Base-by-base conservation (phyloP, 441 rosid species). In the Biscutella auriculata region DNA sequence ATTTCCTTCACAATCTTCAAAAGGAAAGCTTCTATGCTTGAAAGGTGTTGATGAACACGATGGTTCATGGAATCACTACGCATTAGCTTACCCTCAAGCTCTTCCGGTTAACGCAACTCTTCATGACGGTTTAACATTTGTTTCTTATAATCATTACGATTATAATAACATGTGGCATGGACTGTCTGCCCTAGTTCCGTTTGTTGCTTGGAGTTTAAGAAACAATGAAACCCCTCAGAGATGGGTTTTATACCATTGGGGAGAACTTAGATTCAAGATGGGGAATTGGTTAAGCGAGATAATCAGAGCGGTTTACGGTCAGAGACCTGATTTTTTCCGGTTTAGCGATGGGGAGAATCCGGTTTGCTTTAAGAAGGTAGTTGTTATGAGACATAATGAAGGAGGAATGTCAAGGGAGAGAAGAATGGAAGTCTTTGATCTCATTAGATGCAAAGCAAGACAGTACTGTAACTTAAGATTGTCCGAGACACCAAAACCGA, bases 131-230 rank as follows among this genome's bases (percentile, higher is more conserved):
- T 62, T 83, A 8, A 79, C 96, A 3, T 84, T 84, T 36, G 81
- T 84, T 3, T 76, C 88, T 0, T 78, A 84, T 51, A 87, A 78
- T 27, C 88, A 84, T 39, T 85, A 85, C 59, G 57, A 67, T 47
- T 78, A 81, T 15, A 71, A 70, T 7, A 88, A 85, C 73, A 66
- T 80, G 27, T 85, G 94, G 87, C 96, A 85, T 62, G 91, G 91
- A 11, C 32, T 81, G 3, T 70, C 88, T 0, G 80, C 85, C 5
- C 1, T 70, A 6, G 51, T 76, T 5, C 88, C 94, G 1, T 85
- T 85, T 53, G 75, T 81, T 34, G 74, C 87, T 4, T 88, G 96
- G 96, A 78, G 79, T 63, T 66, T 26, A 63, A 73, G 62, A 60
- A 76, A 85, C 59, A 55, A 48, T n/a, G 73, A 42, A 25, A 28